Evolutionary conservation across 192 early-diverging fungal genomes (phyloP).

Genomic region (Backusella tuberculispora): DNA sequence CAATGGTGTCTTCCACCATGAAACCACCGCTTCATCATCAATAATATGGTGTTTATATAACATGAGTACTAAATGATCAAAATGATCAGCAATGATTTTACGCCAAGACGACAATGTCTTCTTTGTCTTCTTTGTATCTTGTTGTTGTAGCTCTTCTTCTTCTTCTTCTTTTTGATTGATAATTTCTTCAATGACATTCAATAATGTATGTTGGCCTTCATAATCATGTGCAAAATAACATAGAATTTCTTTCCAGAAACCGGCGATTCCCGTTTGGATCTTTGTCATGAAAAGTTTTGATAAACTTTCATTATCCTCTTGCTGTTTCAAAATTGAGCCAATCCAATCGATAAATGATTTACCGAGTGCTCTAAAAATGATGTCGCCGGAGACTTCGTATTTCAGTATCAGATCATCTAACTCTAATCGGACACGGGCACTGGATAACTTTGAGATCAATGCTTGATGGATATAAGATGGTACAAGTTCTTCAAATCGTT

Average conservation of each 20-base stretch:
- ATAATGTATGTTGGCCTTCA: slow-evolving; percentile 37
- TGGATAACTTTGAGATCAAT: slow-evolving; percentile 40
- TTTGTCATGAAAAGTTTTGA: slow-evolving; percentile 22
- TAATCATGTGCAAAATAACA: slow-evolving; percentile 43
- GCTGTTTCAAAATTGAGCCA: slow-evolving; percentile 1
- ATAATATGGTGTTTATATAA: slow-evolving; percentile 53
- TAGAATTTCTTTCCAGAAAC: slow-evolving; percentile 48
- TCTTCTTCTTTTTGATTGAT: neutral
- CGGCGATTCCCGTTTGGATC: slow-evolving; percentile 39
- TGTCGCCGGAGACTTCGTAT: slow-evolving; percentile 36
- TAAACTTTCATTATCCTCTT: neutral
- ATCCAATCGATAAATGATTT: slow-evolving; percentile 41
- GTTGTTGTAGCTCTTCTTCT: neutral
- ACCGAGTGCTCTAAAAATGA: slow-evolving; percentile 37
- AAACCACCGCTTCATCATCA: slow-evolving; percentile 45
- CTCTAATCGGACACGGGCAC: slow-evolving; percentile 47
- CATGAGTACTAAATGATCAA: slow-evolving; percentile 45
- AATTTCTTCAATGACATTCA: slow-evolving; percentile 33
- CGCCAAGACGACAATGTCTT: neutral
- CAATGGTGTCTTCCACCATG: slow-evolving; percentile 47
- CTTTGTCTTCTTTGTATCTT: neutral
- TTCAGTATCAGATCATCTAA: slow-evolving; percentile 54
- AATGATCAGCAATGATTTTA: slow-evolving; percentile 37
- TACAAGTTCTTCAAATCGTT: slow-evolving; percentile 42
- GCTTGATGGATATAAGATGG: slow-evolving; percentile 44